Evolutionary conservation across 2,329 filamentous ascomycete genomes (phyloP).

Genomic region (Talaromyces albobiverticillius): DNA sequence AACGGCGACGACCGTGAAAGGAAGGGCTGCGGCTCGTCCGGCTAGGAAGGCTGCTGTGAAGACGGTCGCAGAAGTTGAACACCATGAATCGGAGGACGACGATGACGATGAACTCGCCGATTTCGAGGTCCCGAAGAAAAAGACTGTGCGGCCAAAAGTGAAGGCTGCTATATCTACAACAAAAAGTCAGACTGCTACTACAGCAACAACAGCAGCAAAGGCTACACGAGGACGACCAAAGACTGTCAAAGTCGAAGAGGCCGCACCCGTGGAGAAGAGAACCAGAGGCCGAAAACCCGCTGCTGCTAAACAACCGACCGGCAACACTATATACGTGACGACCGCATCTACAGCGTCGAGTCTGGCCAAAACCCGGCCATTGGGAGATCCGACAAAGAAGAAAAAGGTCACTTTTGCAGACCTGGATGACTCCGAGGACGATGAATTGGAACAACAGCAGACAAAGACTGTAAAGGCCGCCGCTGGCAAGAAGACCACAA

Average conservation of each 20-base stretch:
- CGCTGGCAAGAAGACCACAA: constrained; percentile 22
- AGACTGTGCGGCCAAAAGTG: constrained; percentile 19
- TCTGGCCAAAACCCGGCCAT: constrained; percentile 25
- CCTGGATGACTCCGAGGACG: constrained; percentile 39
- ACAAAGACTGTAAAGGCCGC: too few species aligned
- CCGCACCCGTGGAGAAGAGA: constrained; percentile 13
- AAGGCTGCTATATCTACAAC: constrained; percentile 15
- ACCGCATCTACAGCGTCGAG: constrained; percentile 26
- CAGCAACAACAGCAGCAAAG: constrained; percentile 17
- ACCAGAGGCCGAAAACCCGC: constrained; percentile 28
- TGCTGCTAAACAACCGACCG: constrained; percentile 13
- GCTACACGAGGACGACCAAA: constrained; percentile 13
- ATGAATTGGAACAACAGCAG: constrained; percentile 25
- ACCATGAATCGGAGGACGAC: constrained; percentile 12
- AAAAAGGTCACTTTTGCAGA: constrained; percentile 50
- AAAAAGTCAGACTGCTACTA: constrained; percentile 16
- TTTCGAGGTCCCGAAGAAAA: constrained; percentile 21
- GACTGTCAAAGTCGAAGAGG: constrained; percentile 10
- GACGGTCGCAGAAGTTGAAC: constrained; percentile 2
- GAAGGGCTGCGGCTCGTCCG: constrained; percentile 8
- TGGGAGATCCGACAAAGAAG: constrained; percentile 30
- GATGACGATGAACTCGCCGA: constrained; percentile 25
- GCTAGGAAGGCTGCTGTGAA: background rate
- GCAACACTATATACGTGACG: constrained; percentile 25
- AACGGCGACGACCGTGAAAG: constrained; percentile 11